Evolutionary conservation across 495 filamentous ascomycete species (phyloP).

Genomic region (Penicillium ochrochloron): DNA sequence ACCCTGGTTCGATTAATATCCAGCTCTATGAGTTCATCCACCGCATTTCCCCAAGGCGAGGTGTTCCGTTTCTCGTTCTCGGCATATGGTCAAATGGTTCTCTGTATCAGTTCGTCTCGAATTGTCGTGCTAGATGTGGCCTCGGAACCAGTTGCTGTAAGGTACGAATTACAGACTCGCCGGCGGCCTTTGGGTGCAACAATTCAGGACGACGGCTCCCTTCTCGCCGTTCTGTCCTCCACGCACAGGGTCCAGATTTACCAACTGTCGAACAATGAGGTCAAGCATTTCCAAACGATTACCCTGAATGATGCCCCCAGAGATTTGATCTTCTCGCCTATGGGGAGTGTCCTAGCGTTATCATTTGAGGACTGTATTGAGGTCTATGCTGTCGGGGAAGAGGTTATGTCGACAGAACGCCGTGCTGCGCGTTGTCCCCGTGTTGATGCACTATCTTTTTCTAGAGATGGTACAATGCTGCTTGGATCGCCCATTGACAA

Average conservation of each 20-base stretch:
- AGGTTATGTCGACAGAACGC: slow-evolving; percentile 66
- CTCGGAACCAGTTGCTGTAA: slow-evolving; percentile 60
- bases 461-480: slow-evolving; percentile 82
- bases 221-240: slow-evolving; percentile 78
- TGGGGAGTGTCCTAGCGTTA: slow-evolving; percentile 80
- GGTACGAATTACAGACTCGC: slow-evolving; percentile 78
- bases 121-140: slow-evolving; percentile 78
- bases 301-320: slow-evolving; percentile 76
- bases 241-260: slow-evolving; percentile 86
- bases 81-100: slow-evolving; percentile 69
- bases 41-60: slow-evolving; percentile 78
- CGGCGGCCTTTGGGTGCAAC: slow-evolving; percentile 77
- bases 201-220: slow-evolving; percentile 76
- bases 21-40: slow-evolving; percentile 80
- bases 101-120: slow-evolving; percentile 85
- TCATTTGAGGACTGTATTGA: slow-evolving; percentile 87
- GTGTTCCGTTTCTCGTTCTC: slow-evolving; percentile 84
- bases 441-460: slow-evolving; percentile 81
- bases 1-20: slow-evolving; percentile 80
- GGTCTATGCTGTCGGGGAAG: slow-evolving; percentile 72
- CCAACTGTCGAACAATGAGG: slow-evolving; percentile 62
- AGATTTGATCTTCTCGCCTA: slow-evolving; percentile 78
- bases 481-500: slow-evolving; percentile 74
- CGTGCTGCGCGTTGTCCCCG: slow-evolving; percentile 81
- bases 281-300: slow-evolving; percentile 69